Base-by-base conservation (phyloP, 148 eudicot genomes). In the Suaeda aralocaspica region DNA sequence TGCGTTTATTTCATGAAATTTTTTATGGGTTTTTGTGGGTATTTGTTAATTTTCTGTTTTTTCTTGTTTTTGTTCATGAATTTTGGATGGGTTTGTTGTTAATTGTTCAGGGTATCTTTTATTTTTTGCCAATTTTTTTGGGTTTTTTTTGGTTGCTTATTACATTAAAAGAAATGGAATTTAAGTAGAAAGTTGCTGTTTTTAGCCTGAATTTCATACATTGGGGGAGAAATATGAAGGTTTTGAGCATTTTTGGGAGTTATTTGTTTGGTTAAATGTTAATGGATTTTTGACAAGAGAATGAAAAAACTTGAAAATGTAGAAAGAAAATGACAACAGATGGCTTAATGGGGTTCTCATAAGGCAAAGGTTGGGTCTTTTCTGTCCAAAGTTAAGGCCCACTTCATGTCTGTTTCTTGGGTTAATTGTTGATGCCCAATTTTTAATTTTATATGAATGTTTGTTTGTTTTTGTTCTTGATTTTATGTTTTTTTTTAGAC, bases 351-450 rank as follows among this genome's bases (percentile, higher is more conserved):
- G 25, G 53, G 63, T 62, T 51, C 59, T 68, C 55, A 22, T 12
- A 61, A 49, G 10, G 41, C 26, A 53, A 75, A 75, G 57, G 36
- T 63, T 62, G 46, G 56, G 64, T 53, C 51, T 50, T 62, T 75
- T 74, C 50, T 8, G 26, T 39, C 44, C 60, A 48, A 48, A 22
- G 57, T 29, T 55, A 50, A 76, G 74, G 71, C 75, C 79, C 75
- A 71, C 74, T 65, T 49, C 24, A 63, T 58, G 72, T 71, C 61
- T 71, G 59, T 51, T 24, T 72, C 24, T 59, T 44, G 22, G 64
- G 56, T n/a, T 62, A 19, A 21, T 59, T n/a, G n/a, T 51, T 62
- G 61, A 30, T 75, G 39, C 78, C 78, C 61, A 69, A 69, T 22
- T 31, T 44, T 51, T 69, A 21, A 61, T 64, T 76, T 63, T 76